phyloP scores from a whole-genome alignment of 192 early-diverging fungal species.

The Powellomyces hirtus region DNA sequence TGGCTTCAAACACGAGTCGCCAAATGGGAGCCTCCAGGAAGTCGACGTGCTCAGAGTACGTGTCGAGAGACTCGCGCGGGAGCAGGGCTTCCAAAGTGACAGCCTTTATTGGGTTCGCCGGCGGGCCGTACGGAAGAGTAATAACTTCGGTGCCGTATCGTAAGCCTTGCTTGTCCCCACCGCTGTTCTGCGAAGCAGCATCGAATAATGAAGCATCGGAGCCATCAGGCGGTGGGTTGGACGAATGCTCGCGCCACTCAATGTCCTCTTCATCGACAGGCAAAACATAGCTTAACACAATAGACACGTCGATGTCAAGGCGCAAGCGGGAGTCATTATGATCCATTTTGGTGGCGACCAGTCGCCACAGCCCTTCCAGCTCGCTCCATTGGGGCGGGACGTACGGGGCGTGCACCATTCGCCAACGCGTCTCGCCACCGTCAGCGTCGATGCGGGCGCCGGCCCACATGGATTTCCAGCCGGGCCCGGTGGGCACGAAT shows the following conservation, averaged over 20 bases:
- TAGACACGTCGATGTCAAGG: neutral
- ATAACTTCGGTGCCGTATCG: neutral
- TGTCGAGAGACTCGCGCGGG: neutral
- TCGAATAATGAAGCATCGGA: no score
- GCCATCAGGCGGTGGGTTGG: no score
- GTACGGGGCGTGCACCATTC: conserved; percentile 41
- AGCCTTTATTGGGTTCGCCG: conserved; percentile 24
- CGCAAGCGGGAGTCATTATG: neutral
- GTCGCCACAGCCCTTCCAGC: conserved; percentile 10
- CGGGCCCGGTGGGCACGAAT: conserved; percentile 32
- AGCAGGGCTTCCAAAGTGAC: conserved; percentile 25
- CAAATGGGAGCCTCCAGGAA: neutral
- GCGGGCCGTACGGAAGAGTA: conserved; percentile 28
- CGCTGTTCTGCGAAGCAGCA: neutral
- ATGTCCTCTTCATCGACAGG: conserved; percentile 20
- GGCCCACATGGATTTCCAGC: conserved; percentile 32
- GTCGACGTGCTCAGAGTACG: neutral
- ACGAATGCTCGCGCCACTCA: conserved; percentile 23
- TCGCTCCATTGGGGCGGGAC: conserved; percentile 35
- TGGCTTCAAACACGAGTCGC: neutral
- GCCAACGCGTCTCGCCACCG: conserved; percentile 20
- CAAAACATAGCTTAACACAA: neutral
- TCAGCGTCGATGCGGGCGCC: conserved; percentile 11
- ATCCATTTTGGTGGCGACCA: conserved; percentile 1
- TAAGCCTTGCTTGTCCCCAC: neutral